A percentile compares a stretch with the other conserved stretches of the same genome.
These are phyloP conservation scores for Sporobolomyces roseus DNA, from an alignment of 768 basidiomycete genomes.

Conservation along the genomic window DNA sequence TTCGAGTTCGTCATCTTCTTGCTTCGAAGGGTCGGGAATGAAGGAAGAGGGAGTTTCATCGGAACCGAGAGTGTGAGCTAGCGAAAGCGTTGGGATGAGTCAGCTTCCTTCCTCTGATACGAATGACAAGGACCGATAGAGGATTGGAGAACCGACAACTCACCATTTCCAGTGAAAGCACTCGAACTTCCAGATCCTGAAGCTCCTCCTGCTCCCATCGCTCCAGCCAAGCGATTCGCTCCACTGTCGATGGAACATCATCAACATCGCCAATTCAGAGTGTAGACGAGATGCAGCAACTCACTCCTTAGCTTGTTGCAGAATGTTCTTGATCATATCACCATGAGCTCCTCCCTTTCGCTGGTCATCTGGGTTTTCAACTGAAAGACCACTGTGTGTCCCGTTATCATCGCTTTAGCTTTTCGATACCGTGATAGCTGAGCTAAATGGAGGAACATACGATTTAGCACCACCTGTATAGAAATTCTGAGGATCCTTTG, in stretches of 20 bases:
- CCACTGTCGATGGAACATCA: too few species aligned
- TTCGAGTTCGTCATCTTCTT: constrained; percentile 34
- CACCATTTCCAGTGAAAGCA: constrained; percentile 31
- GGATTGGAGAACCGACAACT: constrained; percentile 45
- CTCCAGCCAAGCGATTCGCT: too few species aligned
- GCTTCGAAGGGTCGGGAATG: constrained; percentile 67
- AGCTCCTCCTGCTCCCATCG: constrained; percentile 2
- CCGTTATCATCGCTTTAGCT: too few species aligned
- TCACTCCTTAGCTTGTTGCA: constrained; percentile 76
- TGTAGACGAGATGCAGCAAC: constrained; percentile 2
- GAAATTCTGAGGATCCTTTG: constrained; percentile 59
- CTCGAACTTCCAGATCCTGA: neutral
- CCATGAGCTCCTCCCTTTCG: constrained; percentile 57
- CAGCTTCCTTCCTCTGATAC: too few species aligned
- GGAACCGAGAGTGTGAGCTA: constrained; percentile 79
- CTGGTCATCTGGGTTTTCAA: constrained; percentile 71
- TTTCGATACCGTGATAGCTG: too few species aligned
- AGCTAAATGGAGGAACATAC: constrained; percentile 50
- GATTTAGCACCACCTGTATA: constrained; percentile 95
- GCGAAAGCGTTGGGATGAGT: neutral
- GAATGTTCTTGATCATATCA: constrained; percentile 56
- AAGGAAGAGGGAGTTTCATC: constrained; percentile 78
- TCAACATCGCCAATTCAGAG: too few species aligned
- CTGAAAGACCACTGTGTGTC: constrained; percentile 79
- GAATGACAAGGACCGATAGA: too few species aligned